Conservation (phyloP, 2,329 filamentous ascomycete species). For the Chrysosporium queenslandicum region DNA sequence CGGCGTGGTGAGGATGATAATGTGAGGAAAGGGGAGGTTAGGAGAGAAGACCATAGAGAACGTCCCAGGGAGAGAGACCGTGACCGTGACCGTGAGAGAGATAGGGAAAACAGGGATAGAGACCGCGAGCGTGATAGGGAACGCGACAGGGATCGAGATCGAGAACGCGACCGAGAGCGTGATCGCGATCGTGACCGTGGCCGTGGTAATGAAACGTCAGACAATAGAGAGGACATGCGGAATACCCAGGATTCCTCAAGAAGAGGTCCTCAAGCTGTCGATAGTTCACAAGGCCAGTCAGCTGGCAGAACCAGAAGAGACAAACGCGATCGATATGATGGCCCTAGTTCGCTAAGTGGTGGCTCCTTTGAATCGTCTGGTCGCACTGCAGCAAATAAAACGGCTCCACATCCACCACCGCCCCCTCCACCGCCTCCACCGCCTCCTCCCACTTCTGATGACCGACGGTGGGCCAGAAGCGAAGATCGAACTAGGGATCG, state of each 20-base stretch:
- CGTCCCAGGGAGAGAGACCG: constrained; percentile 24
- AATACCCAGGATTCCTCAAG: constrained; percentile 3
- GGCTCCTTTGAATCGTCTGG: constrained; percentile 4
- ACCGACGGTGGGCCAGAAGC: constrained; percentile 8
- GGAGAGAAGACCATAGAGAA: constrained; percentile 32
- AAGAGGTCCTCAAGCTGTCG: background rate
- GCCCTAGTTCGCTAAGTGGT: background rate
- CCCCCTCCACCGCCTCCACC: constrained; percentile 9
- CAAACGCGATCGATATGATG: constrained; percentile 11
- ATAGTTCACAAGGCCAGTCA: background rate
- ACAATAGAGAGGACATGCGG: constrained; percentile 3
- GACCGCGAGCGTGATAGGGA: constrained; percentile 15
- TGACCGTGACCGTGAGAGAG: constrained; percentile 18
- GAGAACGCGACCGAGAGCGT: constrained; percentile 18
- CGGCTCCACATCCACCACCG: background rate
- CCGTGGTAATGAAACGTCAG: constrained; percentile 9
- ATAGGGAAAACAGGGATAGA: constrained; percentile 23
- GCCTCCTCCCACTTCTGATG: background rate
- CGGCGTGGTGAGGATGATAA: constrained; percentile 25
- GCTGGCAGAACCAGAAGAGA: constrained; percentile 4
- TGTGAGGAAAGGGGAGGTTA: constrained; percentile 21
- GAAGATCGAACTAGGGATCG: constrained; percentile 11
- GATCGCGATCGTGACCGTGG: constrained; percentile 12
- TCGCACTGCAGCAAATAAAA: background rate
- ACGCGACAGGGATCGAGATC: constrained; percentile 15